Conservation (phyloP, 169 alveolate species). For the Eimeria tenella region DNA sequence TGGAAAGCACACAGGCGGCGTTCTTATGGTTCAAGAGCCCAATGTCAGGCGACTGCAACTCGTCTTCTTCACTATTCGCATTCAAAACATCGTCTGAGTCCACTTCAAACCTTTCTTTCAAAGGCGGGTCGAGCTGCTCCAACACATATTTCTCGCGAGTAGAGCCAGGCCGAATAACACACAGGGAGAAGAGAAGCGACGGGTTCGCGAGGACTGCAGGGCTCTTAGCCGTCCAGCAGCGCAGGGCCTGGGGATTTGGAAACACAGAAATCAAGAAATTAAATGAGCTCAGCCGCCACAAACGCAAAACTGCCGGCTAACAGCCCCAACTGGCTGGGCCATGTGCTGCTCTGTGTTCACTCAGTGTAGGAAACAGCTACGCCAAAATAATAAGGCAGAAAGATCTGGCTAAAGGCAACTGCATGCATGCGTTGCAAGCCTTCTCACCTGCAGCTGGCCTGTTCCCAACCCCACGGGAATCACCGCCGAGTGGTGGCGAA, state of each 20-base stretch:
- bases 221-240: slow-evolving; percentile 67
- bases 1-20: slow-evolving; percentile 92
- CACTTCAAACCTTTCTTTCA: slow-evolving; percentile 24
- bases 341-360: too few relatives aligned
- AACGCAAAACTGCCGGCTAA: too few relatives aligned
- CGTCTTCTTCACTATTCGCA: slow-evolving; percentile 55
- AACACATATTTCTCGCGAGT: not conserved
- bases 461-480: slow-evolving; percentile 38
- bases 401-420: too few relatives aligned
- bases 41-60: slow-evolving; percentile 89
- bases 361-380: too few relatives aligned
- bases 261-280: not conserved
- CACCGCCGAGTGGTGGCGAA: not conserved
- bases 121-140: slow-evolving; percentile 69
- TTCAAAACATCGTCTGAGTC: slow-evolving; percentile 24
- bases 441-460: slow-evolving; percentile 25
- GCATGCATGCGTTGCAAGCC: not conserved
- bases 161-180: slow-evolving; percentile 66
- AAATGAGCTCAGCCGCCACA: not conserved
- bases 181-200: slow-evolving; percentile 24
- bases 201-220: slow-evolving; percentile 74
- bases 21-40: slow-evolving; percentile 92
- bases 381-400: too few relatives aligned
- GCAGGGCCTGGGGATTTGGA: not conserved
- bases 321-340: too few relatives aligned